Evolutionary conservation across 2,329 filamentous ascomycete species (phyloP).

Genomic region (Scedosporium boydii): DNA sequence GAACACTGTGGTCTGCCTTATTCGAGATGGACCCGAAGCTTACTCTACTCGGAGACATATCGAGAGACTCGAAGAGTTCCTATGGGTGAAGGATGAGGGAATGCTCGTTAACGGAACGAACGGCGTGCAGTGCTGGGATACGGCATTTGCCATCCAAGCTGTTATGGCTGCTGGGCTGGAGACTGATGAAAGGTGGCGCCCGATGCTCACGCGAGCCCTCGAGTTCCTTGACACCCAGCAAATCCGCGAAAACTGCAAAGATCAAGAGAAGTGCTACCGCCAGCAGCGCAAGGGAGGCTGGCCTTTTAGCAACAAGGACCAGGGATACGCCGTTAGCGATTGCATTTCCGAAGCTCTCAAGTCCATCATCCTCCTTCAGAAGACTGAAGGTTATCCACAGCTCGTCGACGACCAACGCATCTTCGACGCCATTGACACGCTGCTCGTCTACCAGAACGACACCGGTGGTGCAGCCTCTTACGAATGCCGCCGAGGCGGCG

Average conservation of each 20-base stretch:
- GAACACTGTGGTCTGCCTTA: slow-evolving; percentile 81
- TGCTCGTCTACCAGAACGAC: slow-evolving; percentile 82
- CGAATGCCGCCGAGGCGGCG: slow-evolving; percentile 69
- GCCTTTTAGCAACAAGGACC: slow-evolving; percentile 87
- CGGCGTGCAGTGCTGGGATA: slow-evolving; percentile 97
- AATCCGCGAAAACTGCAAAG: slow-evolving; percentile 70
- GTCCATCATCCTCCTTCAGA: slow-evolving; percentile 74
- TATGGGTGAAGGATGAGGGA: slow-evolving; percentile 88
- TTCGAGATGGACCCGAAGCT: slow-evolving; percentile 70
- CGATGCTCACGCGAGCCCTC: slow-evolving; percentile 75
- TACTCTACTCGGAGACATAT: slow-evolving; percentile 65
- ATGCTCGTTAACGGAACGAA: slow-evolving; percentile 96
- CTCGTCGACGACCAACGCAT: slow-evolving; percentile 69
- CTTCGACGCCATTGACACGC: slow-evolving; percentile 80
- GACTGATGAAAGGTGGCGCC: slow-evolving; percentile 65
- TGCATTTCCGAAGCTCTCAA: slow-evolving; percentile 90
- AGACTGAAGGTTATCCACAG: slow-evolving; percentile 62
- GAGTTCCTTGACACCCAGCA: slow-evolving; percentile 86
- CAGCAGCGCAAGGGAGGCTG: slow-evolving; percentile 88
- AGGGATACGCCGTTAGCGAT: slow-evolving; percentile 93
- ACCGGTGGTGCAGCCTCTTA: slow-evolving; percentile 86
- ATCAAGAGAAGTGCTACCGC: slow-evolving; percentile 75
- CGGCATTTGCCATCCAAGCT: slow-evolving; percentile 78
- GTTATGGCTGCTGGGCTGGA: slow-evolving; percentile 70
- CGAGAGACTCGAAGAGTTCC: slow-evolving; percentile 72